These are phyloP conservation scores for Tilletia setariae DNA, from an alignment of 1,284 basidiomycete species.

Conservation along the genomic window DNA sequence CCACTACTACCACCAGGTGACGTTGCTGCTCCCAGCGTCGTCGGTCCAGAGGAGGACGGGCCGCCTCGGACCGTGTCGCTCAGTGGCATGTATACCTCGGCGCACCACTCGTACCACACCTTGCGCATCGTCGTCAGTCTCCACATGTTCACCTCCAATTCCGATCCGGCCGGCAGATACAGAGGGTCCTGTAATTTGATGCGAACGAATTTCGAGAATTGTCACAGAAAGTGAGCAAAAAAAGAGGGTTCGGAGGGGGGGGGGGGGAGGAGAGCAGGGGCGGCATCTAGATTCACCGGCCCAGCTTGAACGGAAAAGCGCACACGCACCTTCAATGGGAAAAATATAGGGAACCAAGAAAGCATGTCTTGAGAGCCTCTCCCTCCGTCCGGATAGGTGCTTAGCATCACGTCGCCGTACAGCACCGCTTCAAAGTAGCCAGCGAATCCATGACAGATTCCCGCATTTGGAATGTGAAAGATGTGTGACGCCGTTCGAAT, in stretches of 20 bases:
- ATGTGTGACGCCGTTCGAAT: conserved; percentile 57
- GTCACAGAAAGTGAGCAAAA: too few species aligned
- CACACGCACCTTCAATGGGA: conserved; percentile 62
- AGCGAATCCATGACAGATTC: conserved; percentile 91
- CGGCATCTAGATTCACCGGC: background rate
- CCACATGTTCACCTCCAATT: conserved; percentile 92
- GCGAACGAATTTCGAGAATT: too few species aligned
- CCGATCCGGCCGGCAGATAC: conserved; percentile 85
- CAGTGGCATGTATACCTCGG: conserved; percentile 76
- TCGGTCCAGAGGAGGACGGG: conserved; percentile 14
- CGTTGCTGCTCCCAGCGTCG: background rate
- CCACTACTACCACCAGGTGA: background rate
- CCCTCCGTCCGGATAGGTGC: conserved; percentile 83
- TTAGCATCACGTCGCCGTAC: conserved; percentile 81
- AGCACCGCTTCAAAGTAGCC: conserved; percentile 96
- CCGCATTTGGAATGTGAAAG: conserved; percentile 91
- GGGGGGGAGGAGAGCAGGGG: background rate
- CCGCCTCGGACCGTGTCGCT: conserved; percentile 20
- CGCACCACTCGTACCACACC: conserved; percentile 99
- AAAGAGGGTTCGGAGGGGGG: too few species aligned
- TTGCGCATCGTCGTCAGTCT: conserved; percentile 71
- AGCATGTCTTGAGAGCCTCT: conserved; percentile 84
- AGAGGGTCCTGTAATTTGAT: conserved; percentile 69
- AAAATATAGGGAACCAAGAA: conserved; percentile 98
- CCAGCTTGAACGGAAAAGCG: background rate